Percentiles rank a stretch among this genome's conserved stretches.
These are phyloP conservation scores for Clarireedia paspali DNA, from an alignment of 2,329 filamentous ascomycete genomes.

Conservation along the genomic window DNA sequence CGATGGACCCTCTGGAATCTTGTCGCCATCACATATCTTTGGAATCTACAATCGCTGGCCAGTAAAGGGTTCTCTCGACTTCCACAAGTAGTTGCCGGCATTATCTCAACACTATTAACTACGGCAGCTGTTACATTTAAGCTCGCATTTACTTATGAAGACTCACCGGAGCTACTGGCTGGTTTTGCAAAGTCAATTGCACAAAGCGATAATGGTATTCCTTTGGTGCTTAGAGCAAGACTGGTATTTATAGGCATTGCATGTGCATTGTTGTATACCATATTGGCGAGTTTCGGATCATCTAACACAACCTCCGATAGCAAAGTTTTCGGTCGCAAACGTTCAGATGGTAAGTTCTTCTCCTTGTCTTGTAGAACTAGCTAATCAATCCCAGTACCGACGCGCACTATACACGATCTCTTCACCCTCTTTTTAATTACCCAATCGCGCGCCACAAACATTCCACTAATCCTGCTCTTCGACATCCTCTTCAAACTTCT, in stretches of 20 bases:
- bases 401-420: constrained; percentile 55
- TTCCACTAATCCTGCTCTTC: constrained; percentile 76
- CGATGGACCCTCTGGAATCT: constrained; percentile 67
- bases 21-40: constrained; percentile 60
- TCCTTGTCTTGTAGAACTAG: background rate
- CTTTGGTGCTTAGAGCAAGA: constrained; percentile 31
- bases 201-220: constrained; percentile 18
- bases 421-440: constrained; percentile 75
- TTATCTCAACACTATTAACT: constrained; percentile 35
- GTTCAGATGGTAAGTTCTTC: constrained; percentile 17
- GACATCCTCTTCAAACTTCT: constrained; percentile 51
- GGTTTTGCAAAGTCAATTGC: constrained; percentile 30
- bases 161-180: constrained; percentile 74
- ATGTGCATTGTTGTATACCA: constrained; percentile 29
- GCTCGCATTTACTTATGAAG: constrained; percentile 76
- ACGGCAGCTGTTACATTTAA: constrained; percentile 73
- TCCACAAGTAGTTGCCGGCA: constrained; percentile 23
- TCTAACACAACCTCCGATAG: constrained; percentile 16
- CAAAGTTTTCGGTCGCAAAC: constrained; percentile 13
- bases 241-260: constrained; percentile 40
- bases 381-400: constrained; percentile 16
- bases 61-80: constrained; percentile 22
- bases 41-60: constrained; percentile 30
- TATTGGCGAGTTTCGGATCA: constrained; percentile 37
- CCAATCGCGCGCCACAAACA: constrained; percentile 77